Percentiles rank a stretch among this genome's conserved stretches.
phyloP scores from a whole-genome alignment of 2,329 filamentous ascomycete species.

The Pseudogymnoascus sp. region DNA sequence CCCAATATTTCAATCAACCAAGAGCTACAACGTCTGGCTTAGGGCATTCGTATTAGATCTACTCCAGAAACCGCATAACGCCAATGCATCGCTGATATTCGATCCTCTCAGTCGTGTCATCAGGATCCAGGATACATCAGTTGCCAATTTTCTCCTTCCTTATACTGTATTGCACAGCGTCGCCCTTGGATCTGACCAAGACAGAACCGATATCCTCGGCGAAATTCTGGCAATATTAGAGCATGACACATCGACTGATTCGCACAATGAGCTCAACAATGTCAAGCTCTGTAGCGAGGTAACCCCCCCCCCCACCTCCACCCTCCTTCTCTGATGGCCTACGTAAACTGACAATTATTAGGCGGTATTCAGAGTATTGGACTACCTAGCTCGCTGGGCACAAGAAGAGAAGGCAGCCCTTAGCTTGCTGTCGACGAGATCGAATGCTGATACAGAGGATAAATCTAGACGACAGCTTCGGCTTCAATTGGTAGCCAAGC shows the following conservation, averaged over 20 bases:
- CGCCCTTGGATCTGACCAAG: conserved; percentile 56
- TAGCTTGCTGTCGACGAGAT: conserved; percentile 11
- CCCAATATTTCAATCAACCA: conserved; percentile 60
- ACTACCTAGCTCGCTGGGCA: conserved; percentile 86
- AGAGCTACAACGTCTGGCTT: conserved; percentile 74
- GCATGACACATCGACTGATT: conserved; percentile 39
- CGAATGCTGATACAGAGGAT: conserved; percentile 32
- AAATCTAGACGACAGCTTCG: conserved; percentile 1
- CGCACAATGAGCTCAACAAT: conserved; percentile 60
- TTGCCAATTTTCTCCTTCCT: conserved; percentile 80
- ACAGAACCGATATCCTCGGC: conserved; percentile 55
- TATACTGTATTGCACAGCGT: conserved; percentile 80
- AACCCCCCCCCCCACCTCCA: conserved; percentile 29
- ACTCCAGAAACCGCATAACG: conserved; percentile 65
- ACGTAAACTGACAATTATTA: conserved; percentile 32
- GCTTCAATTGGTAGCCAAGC: conserved; percentile 57
- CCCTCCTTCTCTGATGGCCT: conserved; percentile 8
- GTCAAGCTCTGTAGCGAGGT: conserved; percentile 83
- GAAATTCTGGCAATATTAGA: conserved; percentile 72
- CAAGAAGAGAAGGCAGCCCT: conserved; percentile 48
- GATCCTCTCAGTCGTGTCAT: conserved; percentile 74
- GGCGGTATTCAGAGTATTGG: conserved; percentile 83
- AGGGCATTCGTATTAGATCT: conserved; percentile 73
- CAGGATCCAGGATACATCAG: conserved; percentile 74
- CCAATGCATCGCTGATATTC: conserved; percentile 70